phyloP scores from a whole-genome alignment of 2,329 filamentous ascomycete species.

The Metarhizium anisopliae region DNA sequence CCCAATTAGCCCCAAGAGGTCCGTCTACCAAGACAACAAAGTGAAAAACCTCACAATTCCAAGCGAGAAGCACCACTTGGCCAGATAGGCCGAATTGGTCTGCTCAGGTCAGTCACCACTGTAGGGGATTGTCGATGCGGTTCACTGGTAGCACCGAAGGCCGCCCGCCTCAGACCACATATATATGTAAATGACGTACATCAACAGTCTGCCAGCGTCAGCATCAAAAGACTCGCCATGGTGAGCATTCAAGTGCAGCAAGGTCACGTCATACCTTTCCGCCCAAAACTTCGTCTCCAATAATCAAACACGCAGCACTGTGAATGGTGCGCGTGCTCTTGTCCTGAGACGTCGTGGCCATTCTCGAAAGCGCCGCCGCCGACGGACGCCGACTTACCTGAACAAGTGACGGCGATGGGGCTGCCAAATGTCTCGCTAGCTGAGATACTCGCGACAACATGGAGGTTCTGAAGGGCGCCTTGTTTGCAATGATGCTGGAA shows the following conservation, averaged over 20 bases:
- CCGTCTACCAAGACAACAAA: background rate
- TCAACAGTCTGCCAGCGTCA: conserved; percentile 24
- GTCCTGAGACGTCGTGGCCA: conserved; percentile 32
- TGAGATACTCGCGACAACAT: conserved; percentile 76
- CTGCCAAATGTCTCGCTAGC: conserved; percentile 58
- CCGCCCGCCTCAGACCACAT: too few species aligned
- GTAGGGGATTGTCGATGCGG: background rate
- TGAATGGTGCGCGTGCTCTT: conserved; percentile 62
- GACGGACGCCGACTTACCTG: conserved; percentile 15
- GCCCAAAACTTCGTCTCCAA: conserved; percentile 92
- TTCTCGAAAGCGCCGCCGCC: conserved; percentile 20
- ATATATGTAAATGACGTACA: conserved; percentile 19
- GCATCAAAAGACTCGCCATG: background rate
- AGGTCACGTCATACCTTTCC: conserved; percentile 62
- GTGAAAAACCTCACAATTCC: conserved; percentile 40
- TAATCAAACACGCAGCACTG: conserved; percentile 87
- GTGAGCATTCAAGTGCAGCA: background rate
- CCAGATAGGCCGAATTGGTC: conserved; percentile 57
- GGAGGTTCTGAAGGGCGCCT: background rate
- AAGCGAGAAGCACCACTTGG: conserved; percentile 54
- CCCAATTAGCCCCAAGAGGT: background rate
- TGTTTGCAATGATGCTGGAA: conserved; percentile 1
- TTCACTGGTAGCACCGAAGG: background rate
- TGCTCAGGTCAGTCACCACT: conserved; percentile 17
- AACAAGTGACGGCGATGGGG: conserved; percentile 21